Evolutionary conservation across 495 filamentous ascomycete species (phyloP), one percentile per base, ranked within the genome.

Genomic region (Pseudevernia furfuracea): DNA sequence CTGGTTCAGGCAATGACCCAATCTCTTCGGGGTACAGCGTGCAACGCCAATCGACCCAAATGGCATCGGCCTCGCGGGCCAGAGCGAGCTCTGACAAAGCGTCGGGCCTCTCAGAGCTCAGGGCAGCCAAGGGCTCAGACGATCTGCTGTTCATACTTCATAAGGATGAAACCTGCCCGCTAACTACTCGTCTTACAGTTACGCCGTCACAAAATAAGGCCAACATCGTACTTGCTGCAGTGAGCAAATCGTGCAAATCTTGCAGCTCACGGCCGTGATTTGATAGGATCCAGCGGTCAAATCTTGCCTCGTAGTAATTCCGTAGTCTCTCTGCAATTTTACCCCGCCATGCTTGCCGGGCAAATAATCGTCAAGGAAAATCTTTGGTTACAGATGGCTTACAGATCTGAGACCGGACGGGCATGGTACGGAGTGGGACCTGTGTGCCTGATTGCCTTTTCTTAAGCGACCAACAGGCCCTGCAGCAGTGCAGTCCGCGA

Each of bases 281-380:
- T 60, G 57, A 43, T 48, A 36, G 62, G 38, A 25, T 53, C 23
- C 39, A 65, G 34, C 56, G 39, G 28, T 28, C 23, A 6, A 6
- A 34, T 55, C 28, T 32, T 55, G 52, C 30, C 52, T 10, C n/a
- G 49, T 53, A 32, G 9, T 52, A 23, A 30, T 28, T 53, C 49
- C 49, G 52, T 55, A 55, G 30, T 34, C 6, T 36, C n/a, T 25
- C 53, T n/a, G 14, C 23, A 9, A 25, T 43, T 52, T 46, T 38
- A 59, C 48, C 61, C 61, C 57, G 44, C 64, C 46, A 56, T 59
- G 59, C 55, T 71, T 71, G 69, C 69, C 69, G 69, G 64, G 65
- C 69, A 69, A 71, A 71, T 71, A 49, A 69, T n/a, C n/a, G 61
- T 30, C 61, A 66, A 52, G 67, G n/a, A n/a, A n/a, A n/a, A n/a